Conservation (phyloP, 768 basidiomycete genomes). For the Podaxis sp. region DNA sequence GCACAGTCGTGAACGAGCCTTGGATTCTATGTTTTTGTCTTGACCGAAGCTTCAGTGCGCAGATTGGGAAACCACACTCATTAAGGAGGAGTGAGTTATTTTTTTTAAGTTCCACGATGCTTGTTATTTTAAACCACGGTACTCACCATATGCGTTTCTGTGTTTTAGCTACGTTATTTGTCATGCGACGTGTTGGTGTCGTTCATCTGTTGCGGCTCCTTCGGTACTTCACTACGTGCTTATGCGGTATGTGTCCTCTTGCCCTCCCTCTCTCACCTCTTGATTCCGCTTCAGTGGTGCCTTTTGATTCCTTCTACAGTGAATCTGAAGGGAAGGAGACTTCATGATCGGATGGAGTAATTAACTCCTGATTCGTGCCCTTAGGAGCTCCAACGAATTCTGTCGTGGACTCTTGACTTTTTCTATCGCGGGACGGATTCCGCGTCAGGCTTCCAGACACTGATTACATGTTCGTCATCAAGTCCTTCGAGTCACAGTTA, state of each 20-base stretch:
- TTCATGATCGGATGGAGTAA: slow-evolving; percentile 6
- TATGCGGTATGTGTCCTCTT: slow-evolving; percentile 61
- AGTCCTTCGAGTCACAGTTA: slow-evolving; percentile 81
- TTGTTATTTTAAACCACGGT: neutral
- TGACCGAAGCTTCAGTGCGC: slow-evolving; percentile 88
- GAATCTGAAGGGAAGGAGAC: neutral
- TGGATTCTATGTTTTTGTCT: slow-evolving; percentile 88
- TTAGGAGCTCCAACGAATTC: slow-evolving; percentile 87
- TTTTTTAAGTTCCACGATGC: neutral
- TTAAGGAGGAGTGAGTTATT: slow-evolving; percentile 73
- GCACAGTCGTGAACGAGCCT: slow-evolving; percentile 88
- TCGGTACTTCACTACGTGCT: slow-evolving; percentile 64
- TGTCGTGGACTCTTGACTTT: slow-evolving; percentile 86
- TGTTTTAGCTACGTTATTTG: slow-evolving; percentile 78
- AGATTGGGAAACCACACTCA: slow-evolving; percentile 93
- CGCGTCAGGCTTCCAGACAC: slow-evolving; percentile 76
- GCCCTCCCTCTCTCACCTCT: neutral
- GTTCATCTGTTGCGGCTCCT: slow-evolving; percentile 58
- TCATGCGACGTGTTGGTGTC: slow-evolving; percentile 74
- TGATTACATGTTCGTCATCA: slow-evolving; percentile 83
- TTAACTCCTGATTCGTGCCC: slow-evolving; percentile 7
- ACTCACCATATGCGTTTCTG: slow-evolving; percentile 12
- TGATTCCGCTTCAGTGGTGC: neutral
- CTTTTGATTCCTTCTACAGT: slow-evolving; percentile 5
- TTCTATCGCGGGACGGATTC: slow-evolving; percentile 80